Conservation (phyloP, 768 basidiomycete species). For the Leccinum disarticulatum region DNA sequence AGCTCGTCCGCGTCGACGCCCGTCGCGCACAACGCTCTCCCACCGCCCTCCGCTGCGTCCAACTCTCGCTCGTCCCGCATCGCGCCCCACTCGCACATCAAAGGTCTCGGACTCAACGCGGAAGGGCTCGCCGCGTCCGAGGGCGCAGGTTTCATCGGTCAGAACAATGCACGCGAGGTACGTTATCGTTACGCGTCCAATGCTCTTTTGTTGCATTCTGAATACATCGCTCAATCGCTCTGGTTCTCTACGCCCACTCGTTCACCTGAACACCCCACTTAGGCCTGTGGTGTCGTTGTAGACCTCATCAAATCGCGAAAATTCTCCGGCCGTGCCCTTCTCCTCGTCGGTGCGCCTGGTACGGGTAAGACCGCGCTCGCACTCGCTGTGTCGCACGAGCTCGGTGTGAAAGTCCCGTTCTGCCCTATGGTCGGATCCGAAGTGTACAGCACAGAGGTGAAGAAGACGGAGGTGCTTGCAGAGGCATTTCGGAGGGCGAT, state of each 20-base stretch:
- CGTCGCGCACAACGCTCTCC: conserved; percentile 71
- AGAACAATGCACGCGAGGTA: conserved; percentile 88
- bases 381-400: conserved; percentile 91
- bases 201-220: background rate
- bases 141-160: conserved; percentile 87
- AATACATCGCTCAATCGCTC: background rate
- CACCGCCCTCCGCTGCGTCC: conserved; percentile 62
- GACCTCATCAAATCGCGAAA: conserved; percentile 89
- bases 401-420: conserved; percentile 94
- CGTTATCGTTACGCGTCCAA: conserved; percentile 7
- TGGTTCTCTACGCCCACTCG: background rate
- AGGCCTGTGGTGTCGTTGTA: conserved; percentile 92
- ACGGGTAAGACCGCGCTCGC: conserved; percentile 98
- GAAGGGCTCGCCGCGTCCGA: conserved; percentile 78
- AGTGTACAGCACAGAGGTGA: conserved; percentile 95
- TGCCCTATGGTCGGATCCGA: conserved; percentile 99
- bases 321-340: conserved; percentile 89
- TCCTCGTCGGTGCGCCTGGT: conserved; percentile 93
- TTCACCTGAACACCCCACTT: background rate
- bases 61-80: conserved; percentile 74
- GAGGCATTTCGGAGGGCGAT: conserved; percentile 95
- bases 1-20: conserved; percentile 48
- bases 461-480: conserved; percentile 97
- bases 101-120: conserved; percentile 85
- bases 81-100: conserved; percentile 94